These are phyloP conservation scores for Gentiana straminea DNA, from an alignment of 257 asterid genomes.

Conservation along the genomic window DNA sequence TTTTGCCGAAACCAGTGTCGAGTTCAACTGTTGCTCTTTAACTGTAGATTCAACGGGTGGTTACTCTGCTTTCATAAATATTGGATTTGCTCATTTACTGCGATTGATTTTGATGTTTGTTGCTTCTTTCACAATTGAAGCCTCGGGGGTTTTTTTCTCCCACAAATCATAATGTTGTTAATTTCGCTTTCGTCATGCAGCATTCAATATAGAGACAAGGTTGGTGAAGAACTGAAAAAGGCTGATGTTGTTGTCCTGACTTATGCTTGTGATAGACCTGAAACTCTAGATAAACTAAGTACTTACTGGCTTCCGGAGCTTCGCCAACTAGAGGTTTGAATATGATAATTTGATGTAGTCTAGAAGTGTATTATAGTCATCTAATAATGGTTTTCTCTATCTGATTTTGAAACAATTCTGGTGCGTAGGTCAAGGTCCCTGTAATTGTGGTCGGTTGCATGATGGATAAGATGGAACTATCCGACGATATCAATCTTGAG, in stretches of 20 bases:
- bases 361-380: too few species aligned
- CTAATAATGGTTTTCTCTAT: neutral
- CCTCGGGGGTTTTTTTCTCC: too few species aligned
- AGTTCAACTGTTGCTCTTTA: too few species aligned
- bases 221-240: slow-evolving; percentile 63
- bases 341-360: neutral
- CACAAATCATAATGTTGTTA: neutral
- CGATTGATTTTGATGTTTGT: neutral
- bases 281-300: slow-evolving; percentile 82
- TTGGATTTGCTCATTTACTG: neutral
- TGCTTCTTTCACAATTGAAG: too few species aligned
- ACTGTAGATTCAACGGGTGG: too few species aligned
- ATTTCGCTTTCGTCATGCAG: slow-evolving; percentile 30
- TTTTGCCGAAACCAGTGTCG: too few species aligned
- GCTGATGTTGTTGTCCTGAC: slow-evolving; percentile 94
- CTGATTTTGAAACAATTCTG: neutral
- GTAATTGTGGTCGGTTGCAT: slow-evolving; percentile 97
- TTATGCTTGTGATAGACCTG: slow-evolving; percentile 85
- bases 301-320: slow-evolving; percentile 99
- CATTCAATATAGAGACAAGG: slow-evolving; percentile 54
- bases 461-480: slow-evolving; percentile 83
- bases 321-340: slow-evolving; percentile 67
- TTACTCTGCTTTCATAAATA: too few species aligned
- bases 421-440: slow-evolving; percentile 75
- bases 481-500: slow-evolving; percentile 64